Percentiles rank a stretch among this genome's conserved stretches.
Conservation (phyloP, 371 early-diverging fungal species). For the Furculomyces boomerangus region DNA sequence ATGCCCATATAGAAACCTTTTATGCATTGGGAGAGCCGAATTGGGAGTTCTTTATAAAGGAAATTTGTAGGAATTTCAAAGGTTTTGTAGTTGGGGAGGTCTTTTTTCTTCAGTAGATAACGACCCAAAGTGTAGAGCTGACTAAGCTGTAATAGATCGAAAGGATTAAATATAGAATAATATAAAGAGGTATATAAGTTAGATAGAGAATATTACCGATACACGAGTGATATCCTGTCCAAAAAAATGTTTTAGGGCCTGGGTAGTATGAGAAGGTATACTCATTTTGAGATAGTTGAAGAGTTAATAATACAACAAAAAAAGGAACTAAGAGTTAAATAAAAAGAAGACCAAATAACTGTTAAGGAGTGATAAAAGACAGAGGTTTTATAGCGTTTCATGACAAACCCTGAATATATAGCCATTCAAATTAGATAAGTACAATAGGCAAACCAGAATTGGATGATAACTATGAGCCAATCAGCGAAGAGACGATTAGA, state of each 20-base stretch:
- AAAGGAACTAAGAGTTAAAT: no score
- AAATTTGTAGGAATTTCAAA: constrained; percentile 32
- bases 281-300: no score
- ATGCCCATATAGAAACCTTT: constrained; percentile 27
- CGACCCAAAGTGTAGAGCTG: constrained; percentile 23
- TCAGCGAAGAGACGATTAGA: no score
- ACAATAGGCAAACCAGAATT: no score
- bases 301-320: no score
- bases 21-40: constrained; percentile 44
- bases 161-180: background rate
- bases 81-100: constrained; percentile 12
- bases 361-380: no score
- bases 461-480: no score
- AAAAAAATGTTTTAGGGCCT: background rate
- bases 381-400: no score
- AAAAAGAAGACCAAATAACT: no score
- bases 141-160: constrained; percentile 11
- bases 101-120: constrained; percentile 15
- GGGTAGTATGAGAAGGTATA: background rate
- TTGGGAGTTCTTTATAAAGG: constrained; percentile 44
- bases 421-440: no score
- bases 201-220: constrained; percentile 7
- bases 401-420: no score
- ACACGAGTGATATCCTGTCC: constrained; percentile 20
- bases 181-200: background rate